Evolutionary conservation across 2,329 filamentous ascomycete genomes (phyloP), one percentile per base, ranked within the genome.

Genomic region (Arthrobotrys megalospora): DNA sequence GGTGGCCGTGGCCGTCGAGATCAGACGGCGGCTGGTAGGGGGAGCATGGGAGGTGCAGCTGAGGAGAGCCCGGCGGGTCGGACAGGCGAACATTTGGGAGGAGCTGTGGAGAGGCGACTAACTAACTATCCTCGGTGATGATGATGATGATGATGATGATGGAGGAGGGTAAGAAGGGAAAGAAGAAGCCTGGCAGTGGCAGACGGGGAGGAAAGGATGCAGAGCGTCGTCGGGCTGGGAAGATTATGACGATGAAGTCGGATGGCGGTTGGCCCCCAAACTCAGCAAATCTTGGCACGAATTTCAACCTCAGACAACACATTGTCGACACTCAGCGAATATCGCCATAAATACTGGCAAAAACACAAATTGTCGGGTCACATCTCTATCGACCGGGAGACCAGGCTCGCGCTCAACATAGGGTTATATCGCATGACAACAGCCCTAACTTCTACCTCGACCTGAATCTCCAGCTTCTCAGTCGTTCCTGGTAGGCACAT

Each of bases 41-140:
- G 62, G 58, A 68, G 75, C 75, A 68, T 78, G 52, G 43, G 67
- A 52, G 38, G 50, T 55, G 67, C 52, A 78, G 62, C 67, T 78
- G 45, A 78, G 45, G 62, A 78, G 45, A 47, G 63, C 75, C 52
- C 67, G 60, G 45, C 75, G 75, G 52, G 75, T 66, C 14, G 75
- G 75, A 72, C 75, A 78, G 75, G 75, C 67, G 47, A 78, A 78
- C 75, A 78, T 78, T 72, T 78, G 75, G 38, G n/a, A 6, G 66
- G 55, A 16, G 24, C 32, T 48, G n/a, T 21, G 6, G 43, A 36
- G 28, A 36, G 10, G 12, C 28, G n/a, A 16, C n/a, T 28, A 28
- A 28, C 2, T 28, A 36, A 43, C 10, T 60, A 28, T 28, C 16
- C 8, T 34, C 16, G 34, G 19, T 43, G 32, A 43, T 11, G 34